Base-by-base conservation (phyloP, 192 early-diverging fungal genomes). In the Dispira simplex region DNA sequence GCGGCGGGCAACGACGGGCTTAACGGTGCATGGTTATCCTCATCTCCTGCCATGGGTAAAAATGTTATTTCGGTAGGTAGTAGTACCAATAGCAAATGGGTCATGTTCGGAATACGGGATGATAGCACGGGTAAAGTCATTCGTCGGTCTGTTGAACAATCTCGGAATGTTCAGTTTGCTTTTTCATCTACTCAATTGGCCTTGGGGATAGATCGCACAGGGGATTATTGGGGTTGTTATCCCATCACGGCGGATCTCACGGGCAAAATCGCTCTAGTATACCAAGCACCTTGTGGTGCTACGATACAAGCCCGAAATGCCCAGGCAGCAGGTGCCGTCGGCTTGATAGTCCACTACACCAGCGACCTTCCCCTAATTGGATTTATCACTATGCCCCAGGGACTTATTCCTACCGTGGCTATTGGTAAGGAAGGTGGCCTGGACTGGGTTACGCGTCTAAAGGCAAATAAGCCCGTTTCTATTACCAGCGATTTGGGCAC, bases 1-100 rank as follows among this genome's bases (percentile, higher is more conserved):
- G n/a, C n/a, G n/a, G 23, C 65, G 43, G 65, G 65, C 11, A 66
- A 66, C 58, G 13, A 16, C 0, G 65, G 65, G 25, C 46, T 44
- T 25, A 25, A 59, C 4, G 44, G 28, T 5, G 54, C 58, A 2
- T 66, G 20, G 14, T 14, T 39, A 12, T 13, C 26, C 14, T 49
- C 46, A 16, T 14, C 12, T n/a, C 63, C 63, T 21, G 21, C 46
- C 3, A 25, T 27, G 28, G 63, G 63, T 14, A 20, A 26, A 14
- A 14, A n/a, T 23, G 63, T 44, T 10, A 6, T 64, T 18, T 64
- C 63, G 11, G 63, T 64, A 0, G 20, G 47, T 18, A 62, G 20
- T 1, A 16, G 18, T 21, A 45, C 32, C 44, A 20, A 43, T 6
- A n/a, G 43, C 44, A 20, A 45, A 12, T 32, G 44, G 9, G n/a